Evolutionary conservation across 176 grass and related monocot species (phyloP), one percentile per base, ranked within the genome.

Genomic region (Oryza nivara): DNA sequence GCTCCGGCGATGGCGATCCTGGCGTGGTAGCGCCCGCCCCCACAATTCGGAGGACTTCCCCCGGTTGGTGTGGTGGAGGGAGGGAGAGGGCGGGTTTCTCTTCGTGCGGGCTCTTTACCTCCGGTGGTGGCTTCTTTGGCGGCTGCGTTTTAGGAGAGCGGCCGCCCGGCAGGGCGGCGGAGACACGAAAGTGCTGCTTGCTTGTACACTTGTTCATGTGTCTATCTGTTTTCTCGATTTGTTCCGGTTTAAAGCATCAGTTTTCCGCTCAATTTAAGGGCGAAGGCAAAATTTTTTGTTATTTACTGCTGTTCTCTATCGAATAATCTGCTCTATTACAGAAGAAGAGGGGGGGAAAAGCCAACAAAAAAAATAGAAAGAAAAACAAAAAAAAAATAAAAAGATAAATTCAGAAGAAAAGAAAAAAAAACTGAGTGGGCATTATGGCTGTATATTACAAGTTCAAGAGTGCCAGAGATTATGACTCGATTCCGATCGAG

Each of bases 401-500:
- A 88, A 79, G 23, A 83, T 77, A 70, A 78, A 90, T 75, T 34
- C 48, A 88, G 91, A 88, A 80, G 87, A 88, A 95, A 10, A 38
- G 36, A 38, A 38, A 38, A 38, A 63, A 64, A 67, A 51, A 63
- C 51, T 26, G 40, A 80, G 78, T 86, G 82, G 35, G 78, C 38
- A 83, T 75, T 75, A 99, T 99, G 97, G 93, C 97, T 73, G 97
- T 99, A 36, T 96, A 96, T 85, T 99, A 96, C 86, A 99, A 99
- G 88, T 99, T 99, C 88, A 99, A 96, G 89, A 99, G 97, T 82
- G 97, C 93, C 9, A 94, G 89, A 87, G 97, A 99, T 61, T 99
- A 91, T 82, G 90, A 94, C 89, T 99, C 93, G 20, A 94, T 99
- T 84, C 93, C 84, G 1, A 99, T 99, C 1, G 97, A 96, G 86